Evolutionary conservation across 2,329 filamentous ascomycete genomes (phyloP).

Genomic region (Colletotrichum camelliae): DNA sequence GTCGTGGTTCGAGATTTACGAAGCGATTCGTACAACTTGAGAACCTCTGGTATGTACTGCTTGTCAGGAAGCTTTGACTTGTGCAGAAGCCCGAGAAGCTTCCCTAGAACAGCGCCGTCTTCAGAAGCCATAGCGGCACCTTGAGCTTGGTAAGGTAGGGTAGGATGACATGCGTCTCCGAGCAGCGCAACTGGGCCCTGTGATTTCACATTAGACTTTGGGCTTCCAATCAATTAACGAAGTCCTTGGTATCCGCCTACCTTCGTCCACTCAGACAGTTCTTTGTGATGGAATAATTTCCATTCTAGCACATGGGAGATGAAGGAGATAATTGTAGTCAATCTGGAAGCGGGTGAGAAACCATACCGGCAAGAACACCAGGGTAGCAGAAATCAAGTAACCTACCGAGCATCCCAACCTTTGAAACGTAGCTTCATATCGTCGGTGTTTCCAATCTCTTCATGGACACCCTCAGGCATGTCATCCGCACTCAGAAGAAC

Average conservation of each 20-base stretch:
- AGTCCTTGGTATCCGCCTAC: background rate
- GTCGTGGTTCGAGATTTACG: background rate
- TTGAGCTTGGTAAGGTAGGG: constrained; percentile 27
- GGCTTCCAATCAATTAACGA: background rate
- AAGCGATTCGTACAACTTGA: background rate
- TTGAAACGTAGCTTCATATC: background rate
- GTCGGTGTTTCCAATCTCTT: background rate
- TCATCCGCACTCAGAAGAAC: background rate
- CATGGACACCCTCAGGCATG: background rate
- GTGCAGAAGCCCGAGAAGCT: constrained; percentile 28
- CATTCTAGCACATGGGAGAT: background rate
- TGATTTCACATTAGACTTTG: background rate
- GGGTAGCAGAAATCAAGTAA: background rate
- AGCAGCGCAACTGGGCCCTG: constrained; percentile 18
- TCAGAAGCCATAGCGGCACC: constrained; percentile 28
- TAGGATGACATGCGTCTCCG: constrained; percentile 12
- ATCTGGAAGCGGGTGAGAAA: background rate
- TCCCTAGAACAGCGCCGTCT: constrained; percentile 25
- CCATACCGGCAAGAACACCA: background rate
- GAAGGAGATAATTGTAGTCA: background rate
- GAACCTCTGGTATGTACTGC: background rate
- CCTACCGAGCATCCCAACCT: background rate
- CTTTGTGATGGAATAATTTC: background rate
- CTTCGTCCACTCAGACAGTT: background rate
- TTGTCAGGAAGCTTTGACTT: background rate